Base-by-base conservation (phyloP, 2,329 filamentous ascomycete genomes). In the Westerdykella ornata region DNA sequence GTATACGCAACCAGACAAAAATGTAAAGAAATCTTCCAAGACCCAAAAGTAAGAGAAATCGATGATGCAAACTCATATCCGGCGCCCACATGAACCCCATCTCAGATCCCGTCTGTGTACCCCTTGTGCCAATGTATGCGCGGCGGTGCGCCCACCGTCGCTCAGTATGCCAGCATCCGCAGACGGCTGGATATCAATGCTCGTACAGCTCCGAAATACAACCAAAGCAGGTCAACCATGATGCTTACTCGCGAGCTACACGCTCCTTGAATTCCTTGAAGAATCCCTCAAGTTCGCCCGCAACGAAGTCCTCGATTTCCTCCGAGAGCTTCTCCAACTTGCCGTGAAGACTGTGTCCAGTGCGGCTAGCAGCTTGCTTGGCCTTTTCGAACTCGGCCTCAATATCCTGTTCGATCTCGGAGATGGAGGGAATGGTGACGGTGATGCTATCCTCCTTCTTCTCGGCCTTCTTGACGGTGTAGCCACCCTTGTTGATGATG, bases 401-500 rank as follows among this genome's bases (percentile, higher is more conserved):
- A 22, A 54, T 46, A 49, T 66, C 58, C 41, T 68, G 55, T 53
- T 66, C 60, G 8, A 64, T 46, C 48, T 65, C 56, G 32, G 54
- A 48, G 49, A 63, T 36, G 32, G 53, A 60, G 57, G 70, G 58
- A 52, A 63, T 60, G 53, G 56, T 59, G 56, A 65, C 59, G 49
- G 51, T 54, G 51, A 57, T 49, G 45, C 57, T 50, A 60, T 76
- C 71, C 3, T 43, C 41, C 45, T 56, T 45, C 44, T 57, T 47
- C 28, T 42, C 51, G 26, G 49, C 42, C 53, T 59, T 60, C 49
- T 56, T 57, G 50, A 68, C 74, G 56, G 77, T 76, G 75, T 89
- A 90, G 60, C 79, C 74, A 60, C 87, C 85, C 56, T 80, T 74
- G 56, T 80, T 72, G 50, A 94, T 70, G 60, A 96, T 95, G 57